phyloP scores from a whole-genome alignment of 2,329 filamentous ascomycete genomes.

The Sphaerulina populicola region DNA sequence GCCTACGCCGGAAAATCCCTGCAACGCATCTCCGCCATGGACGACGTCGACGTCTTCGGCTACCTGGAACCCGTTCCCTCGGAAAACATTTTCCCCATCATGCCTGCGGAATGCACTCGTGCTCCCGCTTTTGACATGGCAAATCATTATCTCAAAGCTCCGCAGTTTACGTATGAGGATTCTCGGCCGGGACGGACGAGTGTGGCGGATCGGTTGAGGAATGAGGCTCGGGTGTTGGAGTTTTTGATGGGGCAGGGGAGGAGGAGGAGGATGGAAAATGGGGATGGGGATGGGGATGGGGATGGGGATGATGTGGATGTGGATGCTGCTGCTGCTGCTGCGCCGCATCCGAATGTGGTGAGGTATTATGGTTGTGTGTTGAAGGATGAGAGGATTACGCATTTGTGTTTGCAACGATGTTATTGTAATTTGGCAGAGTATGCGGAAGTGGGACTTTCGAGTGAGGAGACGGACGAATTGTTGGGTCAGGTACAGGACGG shows the following conservation, averaged over 20 bases:
- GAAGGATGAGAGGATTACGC: constrained; percentile 25
- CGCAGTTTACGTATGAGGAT: constrained; percentile 28
- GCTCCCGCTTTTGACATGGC: constrained; percentile 16
- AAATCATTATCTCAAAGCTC: constrained; percentile 29
- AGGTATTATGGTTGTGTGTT: constrained; percentile 29
- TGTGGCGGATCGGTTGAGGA: constrained; percentile 26
- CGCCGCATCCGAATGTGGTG: constrained; percentile 27
- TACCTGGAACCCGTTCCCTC: constrained; percentile 22
- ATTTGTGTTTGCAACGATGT: constrained; percentile 27
- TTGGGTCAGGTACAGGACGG: constrained; percentile 25
- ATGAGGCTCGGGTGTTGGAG: constrained; percentile 27
- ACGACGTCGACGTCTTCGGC: constrained; percentile 23
- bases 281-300: no score
- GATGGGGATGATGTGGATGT: no score
- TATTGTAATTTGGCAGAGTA: constrained; percentile 24
- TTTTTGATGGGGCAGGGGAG: constrained; percentile 16
- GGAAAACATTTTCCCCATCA: constrained; percentile 24
- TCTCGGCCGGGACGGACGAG: constrained; percentile 25
- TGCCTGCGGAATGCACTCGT: constrained; percentile 16
- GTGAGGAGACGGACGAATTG: constrained; percentile 18
- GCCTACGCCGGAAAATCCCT: constrained; percentile 22
- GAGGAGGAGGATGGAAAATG: no score
- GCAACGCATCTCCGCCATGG: constrained; percentile 18
- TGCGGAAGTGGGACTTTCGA: constrained; percentile 16
- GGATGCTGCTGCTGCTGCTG: neutral